Conservation (phyloP, 192 early-diverging fungal species). For the Glomus cerebriforme region DNA sequence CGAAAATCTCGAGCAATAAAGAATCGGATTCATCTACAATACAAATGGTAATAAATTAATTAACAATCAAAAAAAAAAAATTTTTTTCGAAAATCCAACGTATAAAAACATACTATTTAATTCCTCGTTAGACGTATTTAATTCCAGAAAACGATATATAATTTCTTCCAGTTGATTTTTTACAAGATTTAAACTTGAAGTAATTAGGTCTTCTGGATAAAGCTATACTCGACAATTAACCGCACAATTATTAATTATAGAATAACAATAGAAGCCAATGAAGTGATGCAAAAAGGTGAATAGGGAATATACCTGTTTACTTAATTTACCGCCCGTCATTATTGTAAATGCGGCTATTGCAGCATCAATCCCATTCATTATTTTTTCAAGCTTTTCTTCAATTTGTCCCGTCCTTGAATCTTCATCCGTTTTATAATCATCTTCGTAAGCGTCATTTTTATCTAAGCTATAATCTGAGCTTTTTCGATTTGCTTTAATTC, state of each 20-base stretch:
- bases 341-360: conserved; percentile 26
- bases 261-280: neutral
- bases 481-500: neutral
- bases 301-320: conserved; percentile 28
- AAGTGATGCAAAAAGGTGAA: neutral
- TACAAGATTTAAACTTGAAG: conserved; percentile 29
- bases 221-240: conserved; percentile 3
- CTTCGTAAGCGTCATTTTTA: neutral
- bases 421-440: conserved; percentile 19
- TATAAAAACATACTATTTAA: conserved; percentile 29
- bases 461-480: neutral
- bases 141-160: conserved; percentile 23
- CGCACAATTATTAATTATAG: neutral
- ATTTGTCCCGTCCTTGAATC: conserved; percentile 1
- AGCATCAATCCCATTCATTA: conserved; percentile 29
- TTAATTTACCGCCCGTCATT: conserved; percentile 33
- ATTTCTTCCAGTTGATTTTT: conserved; percentile 29
- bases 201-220: conserved; percentile 33
- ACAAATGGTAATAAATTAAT: neutral
- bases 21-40: conserved; percentile 18
- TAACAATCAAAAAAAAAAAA: neutral
- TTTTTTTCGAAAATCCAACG: neutral
- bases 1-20: neutral
- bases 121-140: conserved; percentile 6
- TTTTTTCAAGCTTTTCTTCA: conserved; percentile 21